Conservation (phyloP, 140 eudicot genomes). For the Stevia rebaudiana region DNA sequence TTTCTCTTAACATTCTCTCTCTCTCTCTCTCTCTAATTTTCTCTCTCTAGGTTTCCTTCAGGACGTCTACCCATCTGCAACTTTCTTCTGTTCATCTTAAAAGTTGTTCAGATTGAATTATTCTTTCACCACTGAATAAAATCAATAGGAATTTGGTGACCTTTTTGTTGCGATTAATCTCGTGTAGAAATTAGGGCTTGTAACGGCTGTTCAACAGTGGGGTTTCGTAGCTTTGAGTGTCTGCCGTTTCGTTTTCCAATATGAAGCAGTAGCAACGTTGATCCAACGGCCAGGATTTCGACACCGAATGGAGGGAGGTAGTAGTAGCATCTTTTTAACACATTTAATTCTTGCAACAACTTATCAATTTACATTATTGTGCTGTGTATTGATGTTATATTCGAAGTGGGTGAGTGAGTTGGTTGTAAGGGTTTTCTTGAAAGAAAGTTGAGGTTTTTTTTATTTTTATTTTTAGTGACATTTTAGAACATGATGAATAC, state of each 20-base stretch:
- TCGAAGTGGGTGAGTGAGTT: not conserved
- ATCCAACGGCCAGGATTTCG: not conserved
- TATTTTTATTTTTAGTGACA: no score
- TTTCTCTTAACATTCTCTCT: not conserved
- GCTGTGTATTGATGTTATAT: not conserved
- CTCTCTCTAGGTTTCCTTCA: constrained; percentile 13
- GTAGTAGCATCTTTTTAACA: not conserved
- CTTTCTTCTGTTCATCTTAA: not conserved
- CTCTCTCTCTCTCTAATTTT: not conserved
- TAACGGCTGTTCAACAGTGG: not conserved
- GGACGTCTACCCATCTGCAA: not conserved
- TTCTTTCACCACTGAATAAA: not conserved
- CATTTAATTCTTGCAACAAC: not conserved
- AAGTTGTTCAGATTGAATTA: not conserved
- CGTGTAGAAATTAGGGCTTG: not conserved
- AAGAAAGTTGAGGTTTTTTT: not conserved
- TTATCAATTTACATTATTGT: not conserved
- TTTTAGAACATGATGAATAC: not conserved
- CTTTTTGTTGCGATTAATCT: not conserved
- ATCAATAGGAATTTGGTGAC: not conserved
- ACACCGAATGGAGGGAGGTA: constrained; percentile 11
- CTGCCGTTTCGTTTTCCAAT: not conserved
- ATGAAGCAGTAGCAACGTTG: constrained; percentile 1
- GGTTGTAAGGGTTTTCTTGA: not conserved
- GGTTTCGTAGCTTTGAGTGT: not conserved